Base-by-base conservation (phyloP, 257 asterid genomes). In the Agastache rugosa region DNA sequence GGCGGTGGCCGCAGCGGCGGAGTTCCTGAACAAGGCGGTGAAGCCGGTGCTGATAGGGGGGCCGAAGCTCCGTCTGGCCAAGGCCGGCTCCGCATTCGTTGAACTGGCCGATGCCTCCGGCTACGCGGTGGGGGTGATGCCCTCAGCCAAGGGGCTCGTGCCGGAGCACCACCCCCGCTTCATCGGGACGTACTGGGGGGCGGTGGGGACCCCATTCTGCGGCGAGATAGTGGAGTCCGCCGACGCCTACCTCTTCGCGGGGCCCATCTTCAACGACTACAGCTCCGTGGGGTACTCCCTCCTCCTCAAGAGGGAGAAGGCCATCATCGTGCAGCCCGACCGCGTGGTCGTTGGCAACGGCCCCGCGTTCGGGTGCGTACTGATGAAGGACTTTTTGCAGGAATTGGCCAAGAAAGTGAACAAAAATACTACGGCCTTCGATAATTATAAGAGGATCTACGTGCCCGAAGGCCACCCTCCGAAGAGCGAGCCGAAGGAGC, bases 221-320 rank as follows among this genome's bases (percentile, higher is more conserved):
- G 89, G 91, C 0, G 97, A 90, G 74, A 92, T 92, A 1, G 96
- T 92, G 6, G 97, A 92, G 64, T 90, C 96, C 0, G 93, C 96
- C 0, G 93, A 92, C 41, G 88, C 93, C 0, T 92, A 92, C 77
- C 25, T 92, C 29, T 92, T 92, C 48, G 91, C 80, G 0, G 96
- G 97, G 6, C 96, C 96, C 0, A 88, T 90, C 63, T 90, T 92
- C 75, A 90, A 92, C 17, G 97, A 92, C 80, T 92, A 86, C 64
- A 92, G 96, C 78, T 90, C 96, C 0, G 96, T 88, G 6, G 97
- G 97, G 1, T 92, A 92, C 83, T 92, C 97, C 0, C 97, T 90
- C 41, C 67, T 90, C 17, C 86, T 92, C 23, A 92, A 92, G 78
- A 88, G 70, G 79, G 96, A 90, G 75, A 92, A 92, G 34, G 86